Evolutionary conservation across 192 early-diverging fungal genomes (phyloP).

Genomic region (Backusella liffmaniae): DNA sequence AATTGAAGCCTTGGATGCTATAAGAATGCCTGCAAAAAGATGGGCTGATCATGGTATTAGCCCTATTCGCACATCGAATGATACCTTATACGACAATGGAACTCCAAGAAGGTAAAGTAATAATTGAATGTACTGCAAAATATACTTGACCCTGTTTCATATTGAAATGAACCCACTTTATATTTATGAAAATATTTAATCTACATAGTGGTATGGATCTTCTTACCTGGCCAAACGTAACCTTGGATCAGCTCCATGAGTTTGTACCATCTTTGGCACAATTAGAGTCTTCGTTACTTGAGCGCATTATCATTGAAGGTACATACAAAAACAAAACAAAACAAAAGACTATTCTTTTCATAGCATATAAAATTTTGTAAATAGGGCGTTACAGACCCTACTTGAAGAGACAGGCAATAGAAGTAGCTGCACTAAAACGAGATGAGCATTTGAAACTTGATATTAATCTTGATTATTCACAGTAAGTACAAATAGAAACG

Average conservation of each 20-base stretch:
- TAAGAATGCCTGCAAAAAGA: conserved; percentile 49
- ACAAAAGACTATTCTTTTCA: background rate
- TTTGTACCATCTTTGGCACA: conserved; percentile 56
- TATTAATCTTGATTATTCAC: conserved; percentile 61
- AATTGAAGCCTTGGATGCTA: conserved; percentile 46
- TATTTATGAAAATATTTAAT: background rate
- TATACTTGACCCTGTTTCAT: background rate
- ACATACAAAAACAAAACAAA: background rate
- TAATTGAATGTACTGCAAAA: background rate
- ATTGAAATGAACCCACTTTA: background rate
- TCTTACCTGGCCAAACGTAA: conserved; percentile 42
- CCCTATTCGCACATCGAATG: background rate
- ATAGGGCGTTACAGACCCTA: conserved; percentile 64
- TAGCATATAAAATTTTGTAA: background rate
- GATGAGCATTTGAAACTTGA: conserved; percentile 68
- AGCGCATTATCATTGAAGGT: conserved; percentile 62
- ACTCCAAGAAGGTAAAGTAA: conserved; percentile 19
- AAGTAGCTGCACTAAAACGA: conserved; percentile 60
- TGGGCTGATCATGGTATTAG: conserved; percentile 47
- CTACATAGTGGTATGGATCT: conserved; percentile 49
- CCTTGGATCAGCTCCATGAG: conserved; percentile 46
- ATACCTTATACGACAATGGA: conserved; percentile 19
- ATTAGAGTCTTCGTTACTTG: conserved; percentile 47
- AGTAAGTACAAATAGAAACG: conserved; percentile 29
- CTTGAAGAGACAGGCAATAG: conserved; percentile 59